phyloP scores from a whole-genome alignment of 2,329 filamentous ascomycete genomes.

The Cadophora malorum region DNA sequence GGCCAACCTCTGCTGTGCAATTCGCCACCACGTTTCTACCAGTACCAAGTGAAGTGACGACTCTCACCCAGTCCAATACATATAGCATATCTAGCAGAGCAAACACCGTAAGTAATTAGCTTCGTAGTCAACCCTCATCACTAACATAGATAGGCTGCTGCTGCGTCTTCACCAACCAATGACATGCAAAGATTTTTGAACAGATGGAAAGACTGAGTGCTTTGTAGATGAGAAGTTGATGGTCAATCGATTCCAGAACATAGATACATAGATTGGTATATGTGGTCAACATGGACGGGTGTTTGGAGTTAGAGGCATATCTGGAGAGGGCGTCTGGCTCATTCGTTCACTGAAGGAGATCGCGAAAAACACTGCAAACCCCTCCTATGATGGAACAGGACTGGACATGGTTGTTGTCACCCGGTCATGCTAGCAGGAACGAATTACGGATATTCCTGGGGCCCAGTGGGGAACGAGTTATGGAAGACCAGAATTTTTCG shows the following conservation, averaged over 20 bases:
- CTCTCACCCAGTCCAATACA: constrained; percentile 47
- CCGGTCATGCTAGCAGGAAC: neutral
- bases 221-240: neutral
- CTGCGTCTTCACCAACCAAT: constrained; percentile 43
- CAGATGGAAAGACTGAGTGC: constrained; percentile 48
- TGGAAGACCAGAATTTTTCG: neutral
- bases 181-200: constrained; percentile 48
- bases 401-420: neutral
- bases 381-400: neutral
- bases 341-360: no score
- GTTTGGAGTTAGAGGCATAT: neutral
- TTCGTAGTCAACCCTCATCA: neutral
- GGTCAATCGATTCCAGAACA: neutral
- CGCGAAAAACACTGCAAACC: no score
- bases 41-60: constrained; percentile 44
- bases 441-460: neutral
- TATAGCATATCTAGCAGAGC: constrained; percentile 45
- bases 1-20: constrained; percentile 46
- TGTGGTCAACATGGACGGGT: neutral
- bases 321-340: no score
- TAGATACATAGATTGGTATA: neutral
- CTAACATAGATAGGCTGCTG: constrained; percentile 40
- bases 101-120: constrained; percentile 45
- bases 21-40: constrained; percentile 46
- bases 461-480: neutral